These are phyloP conservation scores for Spinellus fusiger DNA, from an alignment of 192 early-diverging fungal genomes.

Conservation along the genomic window DNA sequence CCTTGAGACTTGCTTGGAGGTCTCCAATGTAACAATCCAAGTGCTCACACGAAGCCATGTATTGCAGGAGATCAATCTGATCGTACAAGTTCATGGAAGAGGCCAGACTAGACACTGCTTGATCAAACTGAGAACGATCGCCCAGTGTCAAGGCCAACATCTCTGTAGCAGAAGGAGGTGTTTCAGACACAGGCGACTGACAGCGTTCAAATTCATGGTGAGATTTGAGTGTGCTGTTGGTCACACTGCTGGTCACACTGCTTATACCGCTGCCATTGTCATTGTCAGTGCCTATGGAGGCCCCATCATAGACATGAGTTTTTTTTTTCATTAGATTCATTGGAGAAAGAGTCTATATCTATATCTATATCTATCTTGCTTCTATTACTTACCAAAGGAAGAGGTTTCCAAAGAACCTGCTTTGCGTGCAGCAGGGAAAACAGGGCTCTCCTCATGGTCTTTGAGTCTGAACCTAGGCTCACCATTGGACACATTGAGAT, in stretches of 20 bases:
- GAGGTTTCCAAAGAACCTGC: constrained; percentile 13
- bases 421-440: constrained; percentile 8
- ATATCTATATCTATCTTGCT: too few relatives aligned
- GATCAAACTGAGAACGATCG: constrained; percentile 52
- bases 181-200: constrained; percentile 4
- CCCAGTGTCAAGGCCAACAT: constrained; percentile 58
- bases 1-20: constrained; percentile 48
- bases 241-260: neutral
- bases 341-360: too few relatives aligned
- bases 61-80: constrained; percentile 76
- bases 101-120: constrained; percentile 53
- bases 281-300: too few relatives aligned
- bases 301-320: too few relatives aligned
- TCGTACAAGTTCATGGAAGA: constrained; percentile 72
- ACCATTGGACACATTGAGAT: constrained; percentile 10
- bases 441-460: constrained; percentile 37
- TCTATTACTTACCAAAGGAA: neutral
- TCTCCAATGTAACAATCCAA: constrained; percentile 48
- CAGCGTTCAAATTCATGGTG: too few relatives aligned
- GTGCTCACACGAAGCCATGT: constrained; percentile 64
- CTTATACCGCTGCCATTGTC: neutral
- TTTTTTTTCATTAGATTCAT: neutral
- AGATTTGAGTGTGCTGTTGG: neutral
- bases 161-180: neutral
- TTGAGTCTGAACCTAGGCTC: constrained; percentile 40